A percentile compares a stretch with the other conserved stretches of the same genome.
Conservation (phyloP, 805 yeast species). For the Starmerella ratchasimensis region DNA sequence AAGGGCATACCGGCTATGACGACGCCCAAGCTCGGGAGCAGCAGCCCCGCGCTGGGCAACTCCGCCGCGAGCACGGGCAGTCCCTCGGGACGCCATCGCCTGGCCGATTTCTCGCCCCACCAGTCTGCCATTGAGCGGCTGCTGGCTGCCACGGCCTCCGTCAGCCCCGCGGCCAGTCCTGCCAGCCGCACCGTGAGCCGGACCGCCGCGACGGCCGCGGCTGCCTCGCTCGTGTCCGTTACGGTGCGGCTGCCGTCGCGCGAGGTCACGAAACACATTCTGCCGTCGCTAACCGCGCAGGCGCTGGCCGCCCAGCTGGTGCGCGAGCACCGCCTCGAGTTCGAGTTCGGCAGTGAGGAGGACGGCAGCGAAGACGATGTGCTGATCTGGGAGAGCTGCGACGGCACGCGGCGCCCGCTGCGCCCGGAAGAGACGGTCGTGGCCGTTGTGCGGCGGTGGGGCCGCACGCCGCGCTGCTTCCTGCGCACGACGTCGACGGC, state of each 20-base stretch:
- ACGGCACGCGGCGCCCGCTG: slow-evolving; percentile 22
- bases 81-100: slow-evolving; percentile 1
- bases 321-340: slow-evolving; percentile 24
- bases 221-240: slow-evolving; percentile 3
- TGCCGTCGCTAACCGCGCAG: slow-evolving; percentile 8
- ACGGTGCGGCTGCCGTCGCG: slow-evolving; percentile 21
- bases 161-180: background rate
- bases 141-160: slow-evolving; percentile 5
- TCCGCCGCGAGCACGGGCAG: background rate
- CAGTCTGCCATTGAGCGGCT: slow-evolving; percentile 7
- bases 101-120: slow-evolving; percentile 2
- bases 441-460: slow-evolving; percentile 19
- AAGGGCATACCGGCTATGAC: background rate
- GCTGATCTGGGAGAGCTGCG: slow-evolving; percentile 24
- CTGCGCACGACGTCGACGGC: slow-evolving; percentile 19
- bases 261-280: slow-evolving; percentile 14
- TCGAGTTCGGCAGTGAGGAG: slow-evolving; percentile 14
- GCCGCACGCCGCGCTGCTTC: slow-evolving; percentile 6
- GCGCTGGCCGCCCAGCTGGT: slow-evolving; percentile 17
- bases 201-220: background rate
- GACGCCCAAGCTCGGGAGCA: background rate
- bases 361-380: slow-evolving; percentile 18
- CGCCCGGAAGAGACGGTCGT: slow-evolving; percentile 19
- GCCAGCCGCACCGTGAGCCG: background rate
- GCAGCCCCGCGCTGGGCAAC: background rate